Conservation (phyloP, 371 early-diverging fungal genomes). For the Mortierella sp. region DNA sequence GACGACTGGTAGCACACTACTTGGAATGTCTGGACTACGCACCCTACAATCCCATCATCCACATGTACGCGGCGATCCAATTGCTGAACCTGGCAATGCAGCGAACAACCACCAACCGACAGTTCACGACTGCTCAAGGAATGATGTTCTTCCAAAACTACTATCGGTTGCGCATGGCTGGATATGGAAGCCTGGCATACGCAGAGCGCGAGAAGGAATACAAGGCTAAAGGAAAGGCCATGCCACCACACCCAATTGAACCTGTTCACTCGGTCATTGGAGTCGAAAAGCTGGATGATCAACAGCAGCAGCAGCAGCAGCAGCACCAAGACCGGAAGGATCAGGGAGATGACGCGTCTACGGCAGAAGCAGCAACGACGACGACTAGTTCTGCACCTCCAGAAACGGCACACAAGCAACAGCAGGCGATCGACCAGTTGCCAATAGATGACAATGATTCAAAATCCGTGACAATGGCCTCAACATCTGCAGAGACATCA, state of each 20-base stretch:
- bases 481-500: not conserved
- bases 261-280: slow-evolving; percentile 18
- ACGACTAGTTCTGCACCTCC: not conserved
- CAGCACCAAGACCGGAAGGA: not conserved
- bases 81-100: slow-evolving; percentile 75
- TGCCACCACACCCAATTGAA: not conserved
- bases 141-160: slow-evolving; percentile 79
- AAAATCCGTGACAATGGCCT: not conserved
- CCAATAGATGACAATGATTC: no score
- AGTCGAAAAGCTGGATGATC: slow-evolving; percentile 1
- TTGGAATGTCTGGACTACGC: slow-evolving; percentile 65
- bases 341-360: no score
- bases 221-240: slow-evolving; percentile 17
- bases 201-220: slow-evolving; percentile 22
- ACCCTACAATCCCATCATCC: slow-evolving; percentile 74
- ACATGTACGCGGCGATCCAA: slow-evolving; percentile 70
- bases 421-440: no score
- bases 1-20: slow-evolving; percentile 61
- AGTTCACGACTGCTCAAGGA: slow-evolving; percentile 60
- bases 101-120: slow-evolving; percentile 76
- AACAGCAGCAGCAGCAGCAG: not conserved
- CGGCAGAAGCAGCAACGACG: not conserved
- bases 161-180: slow-evolving; percentile 58
- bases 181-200: slow-evolving; percentile 29
- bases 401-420: no score